Percentiles rank a stretch among this genome's conserved stretches.
Conservation (phyloP, 2,329 filamentous ascomycete genomes). For the Exophiala bonariae region DNA sequence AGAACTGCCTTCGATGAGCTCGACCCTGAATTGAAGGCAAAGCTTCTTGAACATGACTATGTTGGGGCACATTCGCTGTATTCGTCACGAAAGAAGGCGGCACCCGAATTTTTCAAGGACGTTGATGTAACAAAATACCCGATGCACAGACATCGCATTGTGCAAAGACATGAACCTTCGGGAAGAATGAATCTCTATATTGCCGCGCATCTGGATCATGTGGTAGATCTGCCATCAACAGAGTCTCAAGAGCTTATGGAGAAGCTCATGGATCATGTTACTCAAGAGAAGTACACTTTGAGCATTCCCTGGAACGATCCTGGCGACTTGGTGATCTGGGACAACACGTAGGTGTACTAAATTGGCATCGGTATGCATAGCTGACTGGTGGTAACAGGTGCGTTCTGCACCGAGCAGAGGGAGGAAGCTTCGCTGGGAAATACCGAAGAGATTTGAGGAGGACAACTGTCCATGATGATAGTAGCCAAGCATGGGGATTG, state of each 20-base stretch:
- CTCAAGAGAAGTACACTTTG: constrained; percentile 48
- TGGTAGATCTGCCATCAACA: constrained; percentile 43
- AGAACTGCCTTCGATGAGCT: constrained; percentile 53
- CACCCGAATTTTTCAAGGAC: constrained; percentile 51
- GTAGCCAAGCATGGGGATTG: constrained; percentile 44
- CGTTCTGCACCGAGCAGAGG: constrained; percentile 55
- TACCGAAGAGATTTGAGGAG: constrained; percentile 55
- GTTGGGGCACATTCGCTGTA: constrained; percentile 52
- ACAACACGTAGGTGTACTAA: constrained; percentile 47
- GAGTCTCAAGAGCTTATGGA: constrained; percentile 39
- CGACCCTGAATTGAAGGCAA: constrained; percentile 34
- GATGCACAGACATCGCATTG: constrained; percentile 49
- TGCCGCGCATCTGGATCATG: constrained; percentile 54
- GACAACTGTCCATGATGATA: constrained; percentile 57
- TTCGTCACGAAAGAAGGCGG: constrained; percentile 54
- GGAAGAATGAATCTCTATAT: constrained; percentile 56
- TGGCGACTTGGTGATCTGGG: constrained; percentile 59
- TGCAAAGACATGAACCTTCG: constrained; percentile 54
- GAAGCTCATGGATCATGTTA: constrained; percentile 44
- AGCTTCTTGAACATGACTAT: constrained; percentile 44
- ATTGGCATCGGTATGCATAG: neutral
- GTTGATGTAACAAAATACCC: constrained; percentile 41
- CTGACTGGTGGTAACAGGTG: constrained; percentile 34
- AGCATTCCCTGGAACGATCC: constrained; percentile 49
- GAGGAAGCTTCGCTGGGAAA: constrained; percentile 50